A percentile compares a stretch with the other conserved stretches of the same genome.
These are phyloP conservation scores for Fusarium oligoseptatum DNA, from an alignment of 2,329 filamentous ascomycete genomes.

Conservation along the genomic window DNA sequence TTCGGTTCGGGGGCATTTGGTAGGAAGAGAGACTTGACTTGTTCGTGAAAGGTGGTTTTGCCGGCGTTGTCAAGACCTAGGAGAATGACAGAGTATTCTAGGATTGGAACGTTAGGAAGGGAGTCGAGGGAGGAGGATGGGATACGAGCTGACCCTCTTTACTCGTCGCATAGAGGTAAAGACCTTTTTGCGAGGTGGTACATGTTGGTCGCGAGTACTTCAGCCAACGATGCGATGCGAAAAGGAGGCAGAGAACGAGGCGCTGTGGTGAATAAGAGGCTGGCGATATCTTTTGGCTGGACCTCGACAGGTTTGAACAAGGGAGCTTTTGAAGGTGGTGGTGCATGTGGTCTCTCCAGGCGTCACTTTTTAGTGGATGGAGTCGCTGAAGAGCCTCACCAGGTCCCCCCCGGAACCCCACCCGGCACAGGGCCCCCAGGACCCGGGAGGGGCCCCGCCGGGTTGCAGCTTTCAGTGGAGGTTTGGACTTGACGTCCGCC, in stretches of 20 bases:
- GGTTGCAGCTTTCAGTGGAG: slow-evolving; percentile 16
- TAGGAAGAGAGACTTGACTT: slow-evolving; percentile 91
- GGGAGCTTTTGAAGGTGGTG: slow-evolving; percentile 2
- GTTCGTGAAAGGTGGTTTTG: slow-evolving; percentile 97
- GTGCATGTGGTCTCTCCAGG: neutral
- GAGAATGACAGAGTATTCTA: slow-evolving; percentile 97
- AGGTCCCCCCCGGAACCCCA: slow-evolving; percentile 11
- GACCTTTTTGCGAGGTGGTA: slow-evolving; percentile 96
- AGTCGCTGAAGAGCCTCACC: slow-evolving; percentile 36
- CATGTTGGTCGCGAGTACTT: slow-evolving; percentile 65
- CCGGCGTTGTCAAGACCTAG: slow-evolving; percentile 98
- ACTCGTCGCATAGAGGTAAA: slow-evolving; percentile 95
- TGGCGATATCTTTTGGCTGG: neutral
- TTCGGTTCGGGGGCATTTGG: slow-evolving; percentile 72
- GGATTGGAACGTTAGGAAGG: slow-evolving; percentile 9
- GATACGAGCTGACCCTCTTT: slow-evolving; percentile 80
- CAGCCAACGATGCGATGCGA: neutral
- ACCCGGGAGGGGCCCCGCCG: slow-evolving; percentile 20
- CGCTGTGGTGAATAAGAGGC: slow-evolving; percentile 9
- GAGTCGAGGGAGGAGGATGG: slow-evolving; percentile 14
- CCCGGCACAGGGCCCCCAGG: slow-evolving; percentile 15
- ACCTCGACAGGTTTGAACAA: neutral
- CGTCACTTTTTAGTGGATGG: slow-evolving; percentile 28
- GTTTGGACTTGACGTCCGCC: neutral
- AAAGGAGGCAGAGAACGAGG: neutral